Evolutionary conservation across 495 filamentous ascomycete species (phyloP).

Genomic region (Tuber indicum): DNA sequence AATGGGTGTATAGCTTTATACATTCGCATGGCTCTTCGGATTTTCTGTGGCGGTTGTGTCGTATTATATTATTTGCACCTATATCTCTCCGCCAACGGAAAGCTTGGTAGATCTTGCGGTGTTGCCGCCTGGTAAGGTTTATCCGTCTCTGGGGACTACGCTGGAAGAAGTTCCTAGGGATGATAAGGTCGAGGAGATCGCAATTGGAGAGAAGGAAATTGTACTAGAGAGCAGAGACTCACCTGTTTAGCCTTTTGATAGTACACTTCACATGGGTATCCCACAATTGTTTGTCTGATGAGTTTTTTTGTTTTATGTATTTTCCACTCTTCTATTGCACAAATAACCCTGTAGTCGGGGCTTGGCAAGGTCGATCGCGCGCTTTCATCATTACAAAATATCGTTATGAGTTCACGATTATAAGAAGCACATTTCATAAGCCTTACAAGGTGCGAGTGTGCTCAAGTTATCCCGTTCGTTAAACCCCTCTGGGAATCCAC

Average conservation of each 20-base stretch:
- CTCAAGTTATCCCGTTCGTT: background rate
- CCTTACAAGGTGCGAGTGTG: background rate
- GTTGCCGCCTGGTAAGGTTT: conserved; percentile 44
- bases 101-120: conserved; percentile 45
- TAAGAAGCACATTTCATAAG: background rate
- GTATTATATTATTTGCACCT: conserved; percentile 45
- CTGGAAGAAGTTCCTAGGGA: background rate
- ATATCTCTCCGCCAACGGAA: conserved; percentile 43
- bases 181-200: conserved; percentile 16
- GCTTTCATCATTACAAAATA: background rate
- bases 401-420: background rate
- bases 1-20: conserved; percentile 33
- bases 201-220: conserved; percentile 23
- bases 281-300: background rate
- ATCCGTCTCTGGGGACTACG: conserved; percentile 18
- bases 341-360: background rate
- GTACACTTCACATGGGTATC: background rate
- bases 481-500: background rate
- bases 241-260: background rate
- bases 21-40: conserved; percentile 45
- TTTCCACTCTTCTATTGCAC: background rate
- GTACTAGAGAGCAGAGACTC: conserved; percentile 20
- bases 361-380: background rate
- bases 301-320: background rate
- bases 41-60: conserved; percentile 41